A percentile compares a stretch with the other conserved stretches of the same genome.
Evolutionary conservation across 2,329 filamentous ascomycete species (phyloP).

Genomic region (Colletotrichum godetiae): DNA sequence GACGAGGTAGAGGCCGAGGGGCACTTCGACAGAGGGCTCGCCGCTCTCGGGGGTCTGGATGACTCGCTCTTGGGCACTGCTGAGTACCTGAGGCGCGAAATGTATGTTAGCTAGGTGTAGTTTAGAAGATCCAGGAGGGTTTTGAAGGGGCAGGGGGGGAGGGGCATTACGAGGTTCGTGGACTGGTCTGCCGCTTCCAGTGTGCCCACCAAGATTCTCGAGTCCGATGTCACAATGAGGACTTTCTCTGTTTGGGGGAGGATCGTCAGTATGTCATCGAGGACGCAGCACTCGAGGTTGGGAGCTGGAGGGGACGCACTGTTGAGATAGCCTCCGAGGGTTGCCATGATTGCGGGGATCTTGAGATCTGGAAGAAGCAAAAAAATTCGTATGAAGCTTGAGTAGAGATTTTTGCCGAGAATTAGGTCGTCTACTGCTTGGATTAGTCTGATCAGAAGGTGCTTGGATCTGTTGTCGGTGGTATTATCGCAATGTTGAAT

Average conservation of each 20-base stretch:
- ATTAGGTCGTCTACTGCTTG: background rate
- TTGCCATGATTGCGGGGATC: slow-evolving; percentile 49
- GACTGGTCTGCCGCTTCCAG: slow-evolving; percentile 89
- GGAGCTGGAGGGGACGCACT: slow-evolving; percentile 45
- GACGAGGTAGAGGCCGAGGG: slow-evolving; percentile 90
- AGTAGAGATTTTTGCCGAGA: background rate
- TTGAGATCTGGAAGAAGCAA: background rate
- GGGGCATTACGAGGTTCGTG: slow-evolving; percentile 80
- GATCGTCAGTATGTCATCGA: slow-evolving; percentile 41
- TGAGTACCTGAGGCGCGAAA: slow-evolving; percentile 71
- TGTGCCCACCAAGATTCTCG: slow-evolving; percentile 84
- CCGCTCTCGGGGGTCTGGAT: slow-evolving; percentile 87
- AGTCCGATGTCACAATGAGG: slow-evolving; percentile 90
- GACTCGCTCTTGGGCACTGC: slow-evolving; percentile 86
- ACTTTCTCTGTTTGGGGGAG: slow-evolving; percentile 77
- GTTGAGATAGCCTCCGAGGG: slow-evolving; percentile 57
- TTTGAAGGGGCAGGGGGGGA: background rate
- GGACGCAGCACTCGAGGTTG: background rate
- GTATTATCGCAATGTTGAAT: slow-evolving; percentile 19
- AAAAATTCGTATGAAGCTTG: background rate
- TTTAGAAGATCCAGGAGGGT: background rate
- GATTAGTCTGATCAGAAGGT: background rate
- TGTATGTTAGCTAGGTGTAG: slow-evolving; percentile 1
- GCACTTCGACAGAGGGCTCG: slow-evolving; percentile 82
- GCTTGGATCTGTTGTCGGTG: background rate